Evolutionary conservation across 2,329 filamentous ascomycete species (phyloP).

Genomic region (Rutstroemia sp.): DNA sequence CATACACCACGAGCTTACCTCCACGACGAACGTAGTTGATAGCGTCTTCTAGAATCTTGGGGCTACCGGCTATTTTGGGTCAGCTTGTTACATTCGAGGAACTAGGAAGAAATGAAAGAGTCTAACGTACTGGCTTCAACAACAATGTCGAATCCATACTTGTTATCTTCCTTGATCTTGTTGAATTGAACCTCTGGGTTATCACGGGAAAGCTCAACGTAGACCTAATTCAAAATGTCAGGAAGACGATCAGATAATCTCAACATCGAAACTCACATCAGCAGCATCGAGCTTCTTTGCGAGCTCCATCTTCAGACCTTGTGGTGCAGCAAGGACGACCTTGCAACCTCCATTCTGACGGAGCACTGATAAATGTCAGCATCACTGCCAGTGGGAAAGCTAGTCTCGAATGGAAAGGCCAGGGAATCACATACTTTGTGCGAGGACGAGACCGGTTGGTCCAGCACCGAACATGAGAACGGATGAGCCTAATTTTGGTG

Average conservation of each 20-base stretch:
- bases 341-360: conserved; percentile 64
- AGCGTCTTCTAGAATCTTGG: conserved; percentile 61
- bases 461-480: conserved; percentile 61
- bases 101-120: conserved; percentile 52
- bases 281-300: conserved; percentile 50
- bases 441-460: conserved; percentile 53
- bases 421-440: conserved; percentile 11
- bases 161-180: conserved; percentile 55
- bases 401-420: no score
- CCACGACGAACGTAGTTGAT: conserved; percentile 66
- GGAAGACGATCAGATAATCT: not conserved
- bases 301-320: conserved; percentile 63
- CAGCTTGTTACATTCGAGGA: conserved; percentile 25
- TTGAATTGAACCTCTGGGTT: conserved; percentile 53
- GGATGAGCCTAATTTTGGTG: conserved; percentile 55
- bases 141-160: conserved; percentile 57
- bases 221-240: conserved; percentile 25
- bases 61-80: conserved; percentile 41
- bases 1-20: conserved; percentile 59
- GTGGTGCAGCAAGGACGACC: conserved; percentile 61
- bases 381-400: not conserved
- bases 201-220: conserved; percentile 45
- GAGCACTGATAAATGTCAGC: conserved; percentile 31
- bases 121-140: conserved; percentile 7
- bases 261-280: conserved; percentile 30